Percentiles rank a stretch among this genome's conserved stretches.
Evolutionary conservation across 2,329 filamentous ascomycete genomes (phyloP).

Genomic region (Ophiostoma triangulosporum): DNA sequence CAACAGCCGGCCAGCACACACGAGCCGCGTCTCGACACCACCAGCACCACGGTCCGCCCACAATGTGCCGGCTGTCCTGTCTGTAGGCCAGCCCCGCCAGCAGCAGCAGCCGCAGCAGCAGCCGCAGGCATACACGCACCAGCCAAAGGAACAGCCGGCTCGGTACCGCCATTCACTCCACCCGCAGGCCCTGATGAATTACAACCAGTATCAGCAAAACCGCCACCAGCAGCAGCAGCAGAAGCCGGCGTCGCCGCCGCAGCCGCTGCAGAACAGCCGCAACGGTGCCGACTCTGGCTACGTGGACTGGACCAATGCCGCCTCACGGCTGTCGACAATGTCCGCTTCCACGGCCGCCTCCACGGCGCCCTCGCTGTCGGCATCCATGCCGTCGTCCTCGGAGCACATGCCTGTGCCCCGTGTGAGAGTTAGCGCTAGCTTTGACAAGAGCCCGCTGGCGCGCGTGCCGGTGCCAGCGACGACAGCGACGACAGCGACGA

Average conservation of each 20-base stretch:
- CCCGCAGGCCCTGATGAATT: not conserved
- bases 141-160: not conserved
- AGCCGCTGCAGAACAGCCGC: not conserved
- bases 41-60: not conserved
- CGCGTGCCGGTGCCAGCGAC: not conserved
- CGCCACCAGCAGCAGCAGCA: not conserved
- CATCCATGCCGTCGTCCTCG: not conserved
- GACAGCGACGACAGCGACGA: not conserved
- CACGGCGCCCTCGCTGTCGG: not conserved
- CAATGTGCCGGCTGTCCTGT: not conserved
- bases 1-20: not conserved
- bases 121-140: not conserved
- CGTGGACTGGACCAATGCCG: not conserved
- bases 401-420: not conserved
- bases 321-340: not conserved
- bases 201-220: not conserved
- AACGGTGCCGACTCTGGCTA: not conserved
- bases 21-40: not conserved
- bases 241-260: not conserved
- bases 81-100: not conserved
- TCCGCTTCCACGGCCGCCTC: not conserved
- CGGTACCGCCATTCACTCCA: not conserved
- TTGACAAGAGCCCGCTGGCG: not conserved
- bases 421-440: no score
- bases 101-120: not conserved